phyloP scores from a whole-genome alignment of 495 filamentous ascomycete species.

The Chlorociboria aeruginascens region DNA sequence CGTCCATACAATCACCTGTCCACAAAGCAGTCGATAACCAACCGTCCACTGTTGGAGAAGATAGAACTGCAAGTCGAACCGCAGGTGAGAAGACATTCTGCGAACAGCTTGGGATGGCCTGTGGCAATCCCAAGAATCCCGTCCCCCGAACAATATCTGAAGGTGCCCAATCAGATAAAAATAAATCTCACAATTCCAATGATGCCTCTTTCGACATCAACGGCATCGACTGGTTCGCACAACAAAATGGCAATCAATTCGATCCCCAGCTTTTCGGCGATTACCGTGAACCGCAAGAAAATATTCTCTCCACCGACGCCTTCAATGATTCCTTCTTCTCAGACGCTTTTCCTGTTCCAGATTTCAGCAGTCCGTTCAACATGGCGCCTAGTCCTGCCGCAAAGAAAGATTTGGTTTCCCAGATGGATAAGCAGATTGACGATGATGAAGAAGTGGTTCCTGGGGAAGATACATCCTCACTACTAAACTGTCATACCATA shows the following conservation, averaged over 20 bases:
- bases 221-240: conserved; percentile 63
- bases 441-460: conserved; percentile 56
- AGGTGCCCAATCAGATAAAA: background rate
- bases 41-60: conserved; percentile 43
- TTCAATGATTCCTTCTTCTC: conserved; percentile 76
- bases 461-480: conserved; percentile 47
- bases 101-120: conserved; percentile 59
- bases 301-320: conserved; percentile 41
- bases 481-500: conserved; percentile 80
- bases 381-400: conserved; percentile 39
- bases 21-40: conserved; percentile 51
- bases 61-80: conserved; percentile 25
- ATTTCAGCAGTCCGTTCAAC: conserved; percentile 66
- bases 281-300: conserved; percentile 84
- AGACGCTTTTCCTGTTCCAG: conserved; percentile 69
- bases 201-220: conserved; percentile 24
- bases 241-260: conserved; percentile 80
- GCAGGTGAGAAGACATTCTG: conserved; percentile 41
- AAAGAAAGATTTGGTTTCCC: conserved; percentile 60
- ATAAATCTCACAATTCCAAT: conserved; percentile 19
- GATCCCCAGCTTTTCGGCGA: conserved; percentile 87
- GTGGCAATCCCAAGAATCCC: conserved; percentile 58
- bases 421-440: conserved; percentile 59
- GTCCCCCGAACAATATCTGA: conserved; percentile 34
- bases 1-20: conserved; percentile 39